These are phyloP conservation scores for Sugiyamaella lignohabitans DNA, from an alignment of 805 yeast genomes.

Conservation along the genomic window DNA sequence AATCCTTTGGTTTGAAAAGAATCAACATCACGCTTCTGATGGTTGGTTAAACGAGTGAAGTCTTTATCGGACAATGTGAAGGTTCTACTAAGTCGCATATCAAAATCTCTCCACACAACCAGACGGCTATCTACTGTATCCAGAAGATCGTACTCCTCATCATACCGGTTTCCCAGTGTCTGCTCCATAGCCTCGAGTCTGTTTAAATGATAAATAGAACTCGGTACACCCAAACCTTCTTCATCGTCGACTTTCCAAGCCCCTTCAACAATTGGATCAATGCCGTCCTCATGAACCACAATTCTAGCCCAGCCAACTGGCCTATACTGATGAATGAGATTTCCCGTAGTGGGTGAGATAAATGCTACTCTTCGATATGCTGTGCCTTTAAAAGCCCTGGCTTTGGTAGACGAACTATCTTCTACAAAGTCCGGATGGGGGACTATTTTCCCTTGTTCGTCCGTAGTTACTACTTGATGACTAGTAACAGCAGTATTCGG, in stretches of 20 bases:
- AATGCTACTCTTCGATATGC: constrained; percentile 24
- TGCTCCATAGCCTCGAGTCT: constrained; percentile 10
- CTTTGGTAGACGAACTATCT: background rate
- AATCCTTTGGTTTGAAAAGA: too few species aligned
- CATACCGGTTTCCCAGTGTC: constrained; percentile 10
- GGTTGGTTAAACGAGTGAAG: constrained; percentile 4
- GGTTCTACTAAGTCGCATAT: constrained; percentile 12
- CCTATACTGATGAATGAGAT: constrained; percentile 13
- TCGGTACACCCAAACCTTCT: constrained; percentile 26
- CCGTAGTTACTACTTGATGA: constrained; percentile 11
- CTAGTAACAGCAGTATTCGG: constrained; percentile 14
- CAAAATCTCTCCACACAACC: constrained; percentile 29
- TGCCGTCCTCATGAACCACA: constrained; percentile 19
- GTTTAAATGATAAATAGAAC: constrained; percentile 25
- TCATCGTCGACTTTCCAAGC: constrained; percentile 31
- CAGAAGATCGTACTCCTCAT: constrained; percentile 13
- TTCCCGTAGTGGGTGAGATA: constrained; percentile 14
- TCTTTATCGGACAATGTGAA: constrained; percentile 9
- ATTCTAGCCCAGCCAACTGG: constrained; percentile 32
- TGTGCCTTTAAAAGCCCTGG: constrained; percentile 24
- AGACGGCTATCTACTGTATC: constrained; percentile 9
- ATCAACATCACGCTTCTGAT: background rate
- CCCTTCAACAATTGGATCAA: constrained; percentile 21
- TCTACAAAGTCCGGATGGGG: constrained; percentile 18
- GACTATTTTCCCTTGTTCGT: constrained; percentile 14